phyloP scores from a whole-genome alignment of 345 rosid genomes.

The Eucalyptus dawsonii region DNA sequence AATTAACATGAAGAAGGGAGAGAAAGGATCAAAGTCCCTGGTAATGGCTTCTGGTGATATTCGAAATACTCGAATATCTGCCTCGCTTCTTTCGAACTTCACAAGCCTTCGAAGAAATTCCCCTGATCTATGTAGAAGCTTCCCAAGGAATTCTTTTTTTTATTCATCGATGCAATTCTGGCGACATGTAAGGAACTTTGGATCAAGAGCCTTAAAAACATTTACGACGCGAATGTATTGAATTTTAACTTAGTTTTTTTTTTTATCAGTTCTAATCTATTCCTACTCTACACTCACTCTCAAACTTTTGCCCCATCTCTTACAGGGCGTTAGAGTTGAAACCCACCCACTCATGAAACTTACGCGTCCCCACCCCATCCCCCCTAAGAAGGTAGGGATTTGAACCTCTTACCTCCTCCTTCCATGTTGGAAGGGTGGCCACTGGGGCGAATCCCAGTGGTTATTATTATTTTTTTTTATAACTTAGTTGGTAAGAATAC shows the following conservation, averaged over 20 bases:
- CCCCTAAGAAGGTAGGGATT: no score
- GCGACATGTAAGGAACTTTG: neutral
- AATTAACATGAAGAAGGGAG: neutral
- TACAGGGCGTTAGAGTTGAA: no score
- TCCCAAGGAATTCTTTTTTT: neutral
- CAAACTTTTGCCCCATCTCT: no score
- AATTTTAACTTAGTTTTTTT: neutral
- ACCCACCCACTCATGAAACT: no score
- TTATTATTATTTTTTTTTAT: no score
- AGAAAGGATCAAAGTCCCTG: neutral
- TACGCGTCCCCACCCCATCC: no score
- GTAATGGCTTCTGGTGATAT: neutral
- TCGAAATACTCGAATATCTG: neutral
- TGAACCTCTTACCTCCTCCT: no score
- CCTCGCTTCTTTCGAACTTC: neutral
- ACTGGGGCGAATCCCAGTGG: no score
- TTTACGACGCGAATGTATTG: neutral
- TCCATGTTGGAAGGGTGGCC: no score
- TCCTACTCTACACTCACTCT: no score
- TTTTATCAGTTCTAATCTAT: no score
- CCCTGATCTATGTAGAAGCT: neutral
- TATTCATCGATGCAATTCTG: neutral
- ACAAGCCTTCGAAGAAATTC: neutral
- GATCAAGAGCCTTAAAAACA: neutral
- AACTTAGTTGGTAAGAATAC: neutral